A percentile compares a stretch with the other conserved stretches of the same genome.
Conservation (phyloP, 139 green algal genomes). For the Edaphochlamys debaryana region DNA sequence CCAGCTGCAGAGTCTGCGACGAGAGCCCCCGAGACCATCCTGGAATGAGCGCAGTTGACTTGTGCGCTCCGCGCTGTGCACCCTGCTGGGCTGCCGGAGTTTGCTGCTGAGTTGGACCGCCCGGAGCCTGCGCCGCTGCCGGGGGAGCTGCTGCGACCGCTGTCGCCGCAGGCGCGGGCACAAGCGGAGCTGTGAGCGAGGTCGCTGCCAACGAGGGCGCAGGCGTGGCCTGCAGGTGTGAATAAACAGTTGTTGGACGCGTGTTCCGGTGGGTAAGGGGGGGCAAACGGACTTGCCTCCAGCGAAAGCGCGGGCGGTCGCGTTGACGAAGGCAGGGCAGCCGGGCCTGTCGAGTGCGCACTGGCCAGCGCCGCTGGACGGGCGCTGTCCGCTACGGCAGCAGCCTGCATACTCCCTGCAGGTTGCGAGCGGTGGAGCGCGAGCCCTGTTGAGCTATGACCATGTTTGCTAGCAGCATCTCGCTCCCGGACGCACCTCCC, state of each 20-base stretch:
- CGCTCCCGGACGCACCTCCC: not conserved
- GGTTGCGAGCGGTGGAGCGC: too few species aligned
- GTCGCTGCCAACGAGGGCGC: not conserved
- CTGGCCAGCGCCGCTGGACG: not conserved
- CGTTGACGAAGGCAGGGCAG: conserved; percentile 19
- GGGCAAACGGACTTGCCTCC: conserved; percentile 1
- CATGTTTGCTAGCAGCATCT: too few species aligned
- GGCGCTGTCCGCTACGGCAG: not conserved
- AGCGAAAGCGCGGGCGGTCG: conserved; percentile 3
- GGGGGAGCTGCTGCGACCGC: not conserved
- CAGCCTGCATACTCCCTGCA: conserved; percentile 18
- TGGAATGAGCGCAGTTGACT: conserved; percentile 67
- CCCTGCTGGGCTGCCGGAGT: not conserved
- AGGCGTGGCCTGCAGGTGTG: not conserved
- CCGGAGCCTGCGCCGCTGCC: not conserved
- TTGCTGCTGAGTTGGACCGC: not conserved
- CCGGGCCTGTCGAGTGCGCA: not conserved
- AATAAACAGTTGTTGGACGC: not conserved
- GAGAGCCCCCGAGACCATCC: conserved; percentile 63
- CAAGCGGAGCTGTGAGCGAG: not conserved
- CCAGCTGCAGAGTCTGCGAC: conserved; percentile 59
- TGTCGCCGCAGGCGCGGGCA: not conserved
- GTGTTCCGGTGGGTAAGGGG: too few species aligned
- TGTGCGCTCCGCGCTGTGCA: conserved; percentile 41
- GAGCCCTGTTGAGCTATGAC: too few species aligned